Base-by-base conservation (phyloP, 495 filamentous ascomycete species). In the Acidomyces sp. region DNA sequence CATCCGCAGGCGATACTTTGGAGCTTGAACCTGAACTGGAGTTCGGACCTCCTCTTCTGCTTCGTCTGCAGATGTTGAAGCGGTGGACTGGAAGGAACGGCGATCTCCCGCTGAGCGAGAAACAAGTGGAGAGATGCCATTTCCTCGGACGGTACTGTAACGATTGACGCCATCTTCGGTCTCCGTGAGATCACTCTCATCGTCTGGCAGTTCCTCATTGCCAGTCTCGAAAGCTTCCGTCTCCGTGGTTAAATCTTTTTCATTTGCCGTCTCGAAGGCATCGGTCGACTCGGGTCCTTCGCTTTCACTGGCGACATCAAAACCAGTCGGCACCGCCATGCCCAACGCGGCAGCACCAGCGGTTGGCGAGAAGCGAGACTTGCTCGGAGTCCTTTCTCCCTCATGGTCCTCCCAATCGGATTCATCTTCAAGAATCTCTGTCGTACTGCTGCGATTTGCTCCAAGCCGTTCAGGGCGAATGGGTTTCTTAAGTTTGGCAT, bases 171-270 rank as follows among this genome's bases (percentile, higher is more conserved):
- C 30, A 23, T 31, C 70, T 54, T 95, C 88, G 10, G 87, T 95
- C 63, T 97, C 90, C 0, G 90, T 96, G 16, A 83, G 65, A 46
- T 80, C 83, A 36, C 79, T 80, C 56, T 78, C 85, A 43, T 80
- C 81, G 25, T 80, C 82, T 39, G 80, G 73, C 50, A 92, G 75
- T 45, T 69, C 78, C 60, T 95, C 90, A 15, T 74, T 68, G 17
- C 83, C 85, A 11, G 90, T 95, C 57, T 92, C 81, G 74, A 94
- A 93, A 33, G 85, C 84, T 43, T 96, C 90, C 22, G 84, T 93
- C 61, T 93, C 87, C 3, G 76, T 80, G 16, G 65, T 57, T 4
- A 80, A 85, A 11, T 59, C 82, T 2, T 72, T 72, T 61, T 92
- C 85, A 46, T 85, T 78, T 2, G 85, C 83, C 11, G 80, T 83